phyloP scores from a whole-genome alignment of 2,329 filamentous ascomycete species.

The Blastomyces percursus region DNA sequence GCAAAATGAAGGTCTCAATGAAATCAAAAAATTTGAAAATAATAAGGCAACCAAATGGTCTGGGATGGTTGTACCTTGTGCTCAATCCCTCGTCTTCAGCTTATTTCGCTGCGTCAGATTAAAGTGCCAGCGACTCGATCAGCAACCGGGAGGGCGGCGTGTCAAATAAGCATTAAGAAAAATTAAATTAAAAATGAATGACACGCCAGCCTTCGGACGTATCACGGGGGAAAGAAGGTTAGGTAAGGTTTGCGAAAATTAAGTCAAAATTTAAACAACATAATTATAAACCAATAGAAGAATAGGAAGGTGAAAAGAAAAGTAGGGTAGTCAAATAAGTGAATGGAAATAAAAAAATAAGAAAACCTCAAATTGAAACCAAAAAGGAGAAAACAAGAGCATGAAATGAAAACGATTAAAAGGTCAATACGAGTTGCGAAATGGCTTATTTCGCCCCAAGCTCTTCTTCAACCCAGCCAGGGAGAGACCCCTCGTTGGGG shows the following conservation, averaged over 20 bases:
- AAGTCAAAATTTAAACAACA: constrained; percentile 14
- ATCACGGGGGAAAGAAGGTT: background rate
- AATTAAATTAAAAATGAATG: constrained; percentile 15
- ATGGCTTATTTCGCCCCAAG: constrained; percentile 42
- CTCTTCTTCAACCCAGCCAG: constrained; percentile 55
- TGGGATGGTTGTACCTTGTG: background rate
- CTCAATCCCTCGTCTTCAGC: background rate
- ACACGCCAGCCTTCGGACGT: background rate
- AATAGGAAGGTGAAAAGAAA: constrained; percentile 17
- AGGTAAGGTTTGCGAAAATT: background rate
- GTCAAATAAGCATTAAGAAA: background rate
- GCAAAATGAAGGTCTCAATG: constrained; percentile 2
- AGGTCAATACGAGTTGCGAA: constrained; percentile 2
- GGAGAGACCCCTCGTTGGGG: constrained; percentile 46
- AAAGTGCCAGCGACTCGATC: background rate
- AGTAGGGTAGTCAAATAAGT: constrained; percentile 13
- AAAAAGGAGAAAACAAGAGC: constrained; percentile 8
- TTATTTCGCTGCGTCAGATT: background rate
- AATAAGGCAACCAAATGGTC: background rate
- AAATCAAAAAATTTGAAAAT: background rate
- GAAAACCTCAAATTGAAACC: background rate
- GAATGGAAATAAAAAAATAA: constrained; percentile 11
- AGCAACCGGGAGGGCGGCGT: background rate
- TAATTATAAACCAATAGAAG: constrained; percentile 21
- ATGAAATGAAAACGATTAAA: constrained; percentile 7